Evolutionary conservation across 2,329 filamentous ascomycete genomes (phyloP).

Genomic region (Pseudocercospora musae): DNA sequence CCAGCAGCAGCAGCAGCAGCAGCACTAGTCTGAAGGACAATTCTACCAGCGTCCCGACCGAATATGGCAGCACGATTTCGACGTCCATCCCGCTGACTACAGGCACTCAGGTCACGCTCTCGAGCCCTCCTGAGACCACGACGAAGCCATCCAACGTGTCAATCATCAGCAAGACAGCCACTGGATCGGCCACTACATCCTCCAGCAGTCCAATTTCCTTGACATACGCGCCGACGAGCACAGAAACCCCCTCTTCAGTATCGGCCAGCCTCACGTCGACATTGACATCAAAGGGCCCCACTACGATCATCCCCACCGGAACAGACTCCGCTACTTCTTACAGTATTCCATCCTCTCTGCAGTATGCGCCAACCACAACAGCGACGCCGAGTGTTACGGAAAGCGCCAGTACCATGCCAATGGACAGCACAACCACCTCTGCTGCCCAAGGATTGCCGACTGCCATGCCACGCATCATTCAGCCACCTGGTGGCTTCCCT

Average conservation of each 20-base stretch:
- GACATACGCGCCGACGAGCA: constrained; percentile 7
- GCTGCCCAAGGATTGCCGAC: constrained; percentile 57
- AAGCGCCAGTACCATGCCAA: constrained; percentile 31
- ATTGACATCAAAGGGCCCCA: constrained; percentile 28
- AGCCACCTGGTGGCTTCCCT: constrained; percentile 61
- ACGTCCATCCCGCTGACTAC: constrained; percentile 22
- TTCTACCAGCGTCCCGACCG: constrained; percentile 9
- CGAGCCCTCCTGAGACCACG: constrained; percentile 1
- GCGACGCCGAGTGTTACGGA: constrained; percentile 6
- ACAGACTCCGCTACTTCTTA: constrained; percentile 45
- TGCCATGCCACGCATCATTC: constrained; percentile 70
- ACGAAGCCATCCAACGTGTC: neutral
- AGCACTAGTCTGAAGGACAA: constrained; percentile 15
- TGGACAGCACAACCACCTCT: constrained; percentile 43
- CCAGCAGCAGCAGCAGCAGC: constrained; percentile 3
- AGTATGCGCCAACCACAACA: constrained; percentile 52
- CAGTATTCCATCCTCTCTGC: constrained; percentile 60
- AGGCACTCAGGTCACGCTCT: constrained; percentile 10
- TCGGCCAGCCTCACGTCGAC: constrained; percentile 9
- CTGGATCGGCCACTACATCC: constrained; percentile 2
- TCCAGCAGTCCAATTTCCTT: constrained; percentile 2
- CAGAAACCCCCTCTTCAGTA: constrained; percentile 12
- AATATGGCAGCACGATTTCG: constrained; percentile 5
- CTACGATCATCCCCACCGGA: constrained; percentile 47
- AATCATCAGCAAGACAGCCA: constrained; percentile 3